Evolutionary conservation across 2,329 filamentous ascomycete species (phyloP).

Genomic region (Blumeria hordei): DNA sequence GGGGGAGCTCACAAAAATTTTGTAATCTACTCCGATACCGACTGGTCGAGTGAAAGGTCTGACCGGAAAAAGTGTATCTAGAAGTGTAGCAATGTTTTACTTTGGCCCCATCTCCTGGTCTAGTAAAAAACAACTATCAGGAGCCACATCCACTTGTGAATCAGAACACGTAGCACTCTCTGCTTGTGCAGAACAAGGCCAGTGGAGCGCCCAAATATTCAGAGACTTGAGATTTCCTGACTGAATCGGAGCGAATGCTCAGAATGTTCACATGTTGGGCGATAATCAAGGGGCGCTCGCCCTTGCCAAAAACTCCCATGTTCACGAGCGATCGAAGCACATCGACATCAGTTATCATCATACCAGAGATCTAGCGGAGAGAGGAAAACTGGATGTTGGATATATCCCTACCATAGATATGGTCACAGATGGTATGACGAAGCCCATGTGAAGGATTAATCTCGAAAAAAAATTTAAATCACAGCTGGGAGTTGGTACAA

Average conservation of each 20-base stretch:
- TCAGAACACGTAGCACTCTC: background rate
- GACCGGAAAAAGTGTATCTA: background rate
- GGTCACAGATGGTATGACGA: background rate
- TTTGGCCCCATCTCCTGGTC: background rate
- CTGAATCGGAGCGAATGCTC: background rate
- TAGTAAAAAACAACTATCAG: conserved; percentile 1
- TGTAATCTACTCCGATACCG: background rate
- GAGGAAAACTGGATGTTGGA: background rate
- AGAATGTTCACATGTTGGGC: background rate
- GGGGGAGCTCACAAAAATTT: background rate
- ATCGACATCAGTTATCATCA: background rate
- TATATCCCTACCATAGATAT: background rate
- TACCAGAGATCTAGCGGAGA: background rate
- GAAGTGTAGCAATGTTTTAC: background rate
- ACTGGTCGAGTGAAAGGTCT: background rate
- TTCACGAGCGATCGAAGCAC: background rate
- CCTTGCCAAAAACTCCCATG: background rate
- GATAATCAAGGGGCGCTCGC: background rate
- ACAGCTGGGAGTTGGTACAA: too few species aligned
- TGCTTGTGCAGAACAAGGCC: background rate
- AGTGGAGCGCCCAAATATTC: background rate
- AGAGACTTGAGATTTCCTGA: background rate
- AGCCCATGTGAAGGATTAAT: background rate
- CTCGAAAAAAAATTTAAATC: too few species aligned
- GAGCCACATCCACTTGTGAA: background rate